Percentiles rank a stretch among this genome's conserved stretches.
Conservation (phyloP, 208 protist genomes). For the Wallacemonas sp. region DNA sequence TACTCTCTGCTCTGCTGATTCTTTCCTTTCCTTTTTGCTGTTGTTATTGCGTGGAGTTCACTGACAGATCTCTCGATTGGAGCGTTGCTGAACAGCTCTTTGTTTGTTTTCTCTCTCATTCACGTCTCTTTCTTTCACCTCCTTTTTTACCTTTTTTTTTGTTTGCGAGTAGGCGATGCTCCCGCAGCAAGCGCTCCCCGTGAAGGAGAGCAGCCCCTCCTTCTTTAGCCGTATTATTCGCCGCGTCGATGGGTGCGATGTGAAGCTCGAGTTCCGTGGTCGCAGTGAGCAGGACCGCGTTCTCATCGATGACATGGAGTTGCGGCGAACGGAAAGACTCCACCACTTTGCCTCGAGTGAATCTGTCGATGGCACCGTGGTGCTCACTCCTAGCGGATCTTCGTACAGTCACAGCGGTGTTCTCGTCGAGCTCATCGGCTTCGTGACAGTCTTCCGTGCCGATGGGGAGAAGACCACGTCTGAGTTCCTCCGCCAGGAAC, state of each 20-base stretch:
- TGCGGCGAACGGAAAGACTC: slow-evolving; percentile 32
- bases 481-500: slow-evolving; percentile 68
- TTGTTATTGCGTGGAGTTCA: too few relatives aligned
- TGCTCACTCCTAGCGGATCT: slow-evolving; percentile 55
- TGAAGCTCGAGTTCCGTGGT: slow-evolving; percentile 56
- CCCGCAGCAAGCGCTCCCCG: slow-evolving; percentile 36
- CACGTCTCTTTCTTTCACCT: slow-evolving; percentile 12
- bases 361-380: slow-evolving; percentile 50
- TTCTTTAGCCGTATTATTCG: slow-evolving; percentile 70
- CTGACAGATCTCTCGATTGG: neutral
- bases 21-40: slow-evolving; percentile 8
- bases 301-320: slow-evolving; percentile 36
- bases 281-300: slow-evolving; percentile 36
- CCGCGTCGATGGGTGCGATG: slow-evolving; percentile 76
- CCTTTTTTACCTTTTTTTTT: slow-evolving; percentile 15
- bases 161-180: slow-evolving; percentile 39
- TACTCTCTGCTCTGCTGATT: too few relatives aligned
- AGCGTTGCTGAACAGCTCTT: neutral
- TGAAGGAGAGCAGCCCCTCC: slow-evolving; percentile 50
- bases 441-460: slow-evolving; percentile 35
- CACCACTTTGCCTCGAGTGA: slow-evolving; percentile 54
- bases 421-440: slow-evolving; percentile 63
- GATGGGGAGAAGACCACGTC: slow-evolving; percentile 15
- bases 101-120: slow-evolving; percentile 14
- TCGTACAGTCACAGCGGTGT: slow-evolving; percentile 74